Percentiles rank a stretch among this genome's conserved stretches.
Conservation (phyloP, 2,329 filamentous ascomycete species). For the Alternaria novae-zelandiae region DNA sequence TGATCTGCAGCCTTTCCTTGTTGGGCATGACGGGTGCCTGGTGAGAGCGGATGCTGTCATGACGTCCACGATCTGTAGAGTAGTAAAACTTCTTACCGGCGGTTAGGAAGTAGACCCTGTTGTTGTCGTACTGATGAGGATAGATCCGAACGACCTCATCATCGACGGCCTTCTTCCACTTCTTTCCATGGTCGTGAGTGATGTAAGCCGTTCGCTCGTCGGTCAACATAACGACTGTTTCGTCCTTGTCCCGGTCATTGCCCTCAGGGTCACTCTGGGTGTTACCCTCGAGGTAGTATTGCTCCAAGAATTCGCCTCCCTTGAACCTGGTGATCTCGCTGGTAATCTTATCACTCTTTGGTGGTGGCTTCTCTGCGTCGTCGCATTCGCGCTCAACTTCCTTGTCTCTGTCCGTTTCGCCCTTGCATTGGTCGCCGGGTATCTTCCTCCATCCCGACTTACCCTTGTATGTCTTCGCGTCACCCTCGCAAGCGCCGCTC, state of each 20-base stretch:
- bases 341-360: slow-evolving; percentile 70
- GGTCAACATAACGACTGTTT: slow-evolving; percentile 72
- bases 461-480: slow-evolving; percentile 77
- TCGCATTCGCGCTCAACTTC: slow-evolving; percentile 76
- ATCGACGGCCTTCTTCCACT: slow-evolving; percentile 76
- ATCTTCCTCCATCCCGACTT: slow-evolving; percentile 93
- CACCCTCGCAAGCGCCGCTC: slow-evolving; percentile 74
- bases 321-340: slow-evolving; percentile 68
- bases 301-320: slow-evolving; percentile 61
- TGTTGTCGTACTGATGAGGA: slow-evolving; percentile 80
- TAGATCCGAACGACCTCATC: slow-evolving; percentile 74
- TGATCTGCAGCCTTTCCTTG: slow-evolving; percentile 58
- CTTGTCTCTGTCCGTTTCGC: slow-evolving; percentile 52
- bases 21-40: slow-evolving; percentile 69
- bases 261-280: slow-evolving; percentile 70
- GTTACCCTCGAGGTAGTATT: slow-evolving; percentile 80
- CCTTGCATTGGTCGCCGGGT: slow-evolving; percentile 64
- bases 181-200: slow-evolving; percentile 86
- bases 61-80: slow-evolving; percentile 74
- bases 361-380: slow-evolving; percentile 60
- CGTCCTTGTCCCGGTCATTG: slow-evolving; percentile 69
- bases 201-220: slow-evolving; percentile 70
- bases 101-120: slow-evolving; percentile 87
- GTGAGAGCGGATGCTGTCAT: slow-evolving; percentile 73
- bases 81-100: slow-evolving; percentile 72